Conservation (phyloP, 2,329 filamentous ascomycete genomes). For the Ilyonectria robusta region DNA sequence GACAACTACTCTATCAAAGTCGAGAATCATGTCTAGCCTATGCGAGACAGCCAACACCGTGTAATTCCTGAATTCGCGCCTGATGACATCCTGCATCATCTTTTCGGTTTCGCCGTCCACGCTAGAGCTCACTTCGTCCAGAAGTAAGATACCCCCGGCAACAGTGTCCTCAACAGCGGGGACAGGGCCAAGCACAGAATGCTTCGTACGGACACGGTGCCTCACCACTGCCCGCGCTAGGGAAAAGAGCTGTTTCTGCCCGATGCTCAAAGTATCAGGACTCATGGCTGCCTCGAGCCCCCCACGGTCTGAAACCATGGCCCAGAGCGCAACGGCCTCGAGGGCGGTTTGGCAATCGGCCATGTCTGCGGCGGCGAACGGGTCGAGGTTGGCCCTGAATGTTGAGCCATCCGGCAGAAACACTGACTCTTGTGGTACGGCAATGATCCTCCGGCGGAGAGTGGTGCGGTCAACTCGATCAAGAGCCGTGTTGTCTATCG, state of each 20-base stretch:
- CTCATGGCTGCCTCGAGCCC: no score
- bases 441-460: conserved; percentile 62
- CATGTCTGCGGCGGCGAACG: conserved; percentile 45
- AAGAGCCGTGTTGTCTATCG: conserved; percentile 58
- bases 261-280: not conserved
- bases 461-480: conserved; percentile 54
- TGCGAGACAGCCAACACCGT: conserved; percentile 63
- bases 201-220: no score
- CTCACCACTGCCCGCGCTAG: no score
- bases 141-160: conserved; percentile 43
- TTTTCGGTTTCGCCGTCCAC: conserved; percentile 52
- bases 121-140: conserved; percentile 52
- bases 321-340: conserved; percentile 49
- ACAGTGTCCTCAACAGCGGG: no score
- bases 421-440: conserved; percentile 66
- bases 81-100: conserved; percentile 49
- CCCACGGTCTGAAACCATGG: conserved; percentile 34
- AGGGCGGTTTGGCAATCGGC: conserved; percentile 50
- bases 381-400: conserved; percentile 56
- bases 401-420: conserved; percentile 57
- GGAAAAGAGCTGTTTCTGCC: no score
- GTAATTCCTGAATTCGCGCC: conserved; percentile 46
- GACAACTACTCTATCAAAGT: conserved; percentile 61
- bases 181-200: no score
- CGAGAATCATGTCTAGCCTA: conserved; percentile 59